Conservation (phyloP, 1,284 basidiomycete species). For the Heterobasidion annosum region DNA sequence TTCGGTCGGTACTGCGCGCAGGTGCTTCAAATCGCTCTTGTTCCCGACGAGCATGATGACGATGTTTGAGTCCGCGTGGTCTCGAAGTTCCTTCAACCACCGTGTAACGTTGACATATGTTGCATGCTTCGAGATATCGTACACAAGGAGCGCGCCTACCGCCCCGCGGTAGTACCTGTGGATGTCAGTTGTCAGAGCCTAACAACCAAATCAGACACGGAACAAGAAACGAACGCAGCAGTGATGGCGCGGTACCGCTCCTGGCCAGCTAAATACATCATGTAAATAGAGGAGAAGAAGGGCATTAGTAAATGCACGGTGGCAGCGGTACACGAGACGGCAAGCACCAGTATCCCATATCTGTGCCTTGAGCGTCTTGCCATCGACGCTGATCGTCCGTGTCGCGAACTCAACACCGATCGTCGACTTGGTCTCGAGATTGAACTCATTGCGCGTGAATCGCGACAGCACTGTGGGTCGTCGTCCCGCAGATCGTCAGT, state of each 20-base stretch:
- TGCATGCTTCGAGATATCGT: conserved; percentile 92
- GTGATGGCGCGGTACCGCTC: conserved; percentile 99
- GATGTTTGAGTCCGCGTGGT: conserved; percentile 90
- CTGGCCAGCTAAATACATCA: conserved; percentile 70
- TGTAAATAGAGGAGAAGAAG: neutral
- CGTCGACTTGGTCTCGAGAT: conserved; percentile 97
- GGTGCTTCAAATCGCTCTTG: conserved; percentile 98
- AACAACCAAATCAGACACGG: neutral
- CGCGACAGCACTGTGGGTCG: conserved; percentile 66
- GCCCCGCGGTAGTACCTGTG: conserved; percentile 95
- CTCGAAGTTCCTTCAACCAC: conserved; percentile 98
- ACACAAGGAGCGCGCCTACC: conserved; percentile 87
- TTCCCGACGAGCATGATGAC: conserved; percentile 94
- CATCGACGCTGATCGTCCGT: conserved; percentile 89
- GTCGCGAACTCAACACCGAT: conserved; percentile 99
- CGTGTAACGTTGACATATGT: conserved; percentile 95
- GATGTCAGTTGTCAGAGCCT: neutral
- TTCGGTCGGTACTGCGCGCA: conserved; percentile 93
- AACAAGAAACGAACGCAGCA: conserved; percentile 62
- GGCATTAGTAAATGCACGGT: neutral
- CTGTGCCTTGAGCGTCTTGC: conserved; percentile 97
- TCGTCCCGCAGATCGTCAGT: conserved; percentile 1
- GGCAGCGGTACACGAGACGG: neutral
- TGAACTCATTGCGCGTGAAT: conserved; percentile 99
- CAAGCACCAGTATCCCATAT: conserved; percentile 95